phyloP scores from a whole-genome alignment of 176 grass and related monocot genomes.

The Juncus inflexus region DNA sequence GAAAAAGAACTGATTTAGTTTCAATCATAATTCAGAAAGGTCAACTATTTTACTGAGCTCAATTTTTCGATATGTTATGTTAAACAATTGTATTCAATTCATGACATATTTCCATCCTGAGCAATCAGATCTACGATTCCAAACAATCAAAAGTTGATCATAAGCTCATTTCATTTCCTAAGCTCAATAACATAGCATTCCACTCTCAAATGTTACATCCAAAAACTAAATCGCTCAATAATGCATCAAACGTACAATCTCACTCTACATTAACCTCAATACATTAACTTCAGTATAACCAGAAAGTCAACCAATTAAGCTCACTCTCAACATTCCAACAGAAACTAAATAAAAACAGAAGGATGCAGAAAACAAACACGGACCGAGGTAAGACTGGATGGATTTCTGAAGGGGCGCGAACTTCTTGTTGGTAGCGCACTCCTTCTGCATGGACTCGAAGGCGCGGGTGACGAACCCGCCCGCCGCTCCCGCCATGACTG shows the following conservation, averaged over 20 bases:
- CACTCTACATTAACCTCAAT: too few species aligned
- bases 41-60: not conserved
- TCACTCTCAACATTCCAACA: constrained; percentile 30
- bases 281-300: too few species aligned
- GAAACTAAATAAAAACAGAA: not conserved
- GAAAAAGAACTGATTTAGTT: not conserved
- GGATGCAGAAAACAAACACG: not conserved
- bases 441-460: constrained; percentile 99
- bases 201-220: too few species aligned
- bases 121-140: too few species aligned
- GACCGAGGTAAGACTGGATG: constrained; percentile 83
- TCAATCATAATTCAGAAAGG: constrained; percentile 2
- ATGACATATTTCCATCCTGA: too few species aligned
- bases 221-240: too few species aligned
- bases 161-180: too few species aligned
- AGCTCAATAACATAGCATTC: too few species aligned
- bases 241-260: too few species aligned
- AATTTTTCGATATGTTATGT: not conserved
- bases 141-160: too few species aligned
- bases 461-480: constrained; percentile 89
- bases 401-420: constrained; percentile 74
- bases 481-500: constrained; percentile 88
- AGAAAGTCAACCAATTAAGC: not conserved
- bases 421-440: constrained; percentile 91
- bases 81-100: not conserved